phyloP scores from a whole-genome alignment of 495 filamentous ascomycete genomes.

The Aspergillus haitiensis region DNA sequence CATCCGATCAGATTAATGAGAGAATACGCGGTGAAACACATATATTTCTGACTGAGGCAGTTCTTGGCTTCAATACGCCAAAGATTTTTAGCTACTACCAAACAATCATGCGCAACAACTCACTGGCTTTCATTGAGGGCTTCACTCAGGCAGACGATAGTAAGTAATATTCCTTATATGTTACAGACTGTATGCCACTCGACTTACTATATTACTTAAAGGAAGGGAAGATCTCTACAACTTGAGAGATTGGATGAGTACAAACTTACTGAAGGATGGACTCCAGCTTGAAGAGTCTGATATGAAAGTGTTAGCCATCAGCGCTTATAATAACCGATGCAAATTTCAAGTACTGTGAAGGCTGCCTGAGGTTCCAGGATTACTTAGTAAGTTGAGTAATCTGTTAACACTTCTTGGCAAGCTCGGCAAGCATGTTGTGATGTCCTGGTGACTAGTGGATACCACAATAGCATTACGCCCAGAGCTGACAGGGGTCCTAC shows the following conservation, averaged over 20 bases:
- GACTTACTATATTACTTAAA: not conserved
- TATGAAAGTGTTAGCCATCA: not conserved
- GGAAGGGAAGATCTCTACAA: not conserved
- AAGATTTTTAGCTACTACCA: slow-evolving; percentile 6
- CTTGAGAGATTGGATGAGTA: not conserved
- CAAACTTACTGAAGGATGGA: not conserved
- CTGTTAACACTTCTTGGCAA: slow-evolving; percentile 14
- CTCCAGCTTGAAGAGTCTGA: not conserved
- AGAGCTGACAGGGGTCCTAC: not conserved
- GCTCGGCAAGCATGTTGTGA: slow-evolving; percentile 9
- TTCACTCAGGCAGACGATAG: not conserved
- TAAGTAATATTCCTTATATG: not conserved
- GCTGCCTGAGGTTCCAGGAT: not conserved
- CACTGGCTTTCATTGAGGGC: not conserved
- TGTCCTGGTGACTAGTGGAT: slow-evolving; percentile 3
- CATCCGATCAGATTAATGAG: not conserved
- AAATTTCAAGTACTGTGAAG: slow-evolving; percentile 4
- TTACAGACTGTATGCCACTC: not conserved
- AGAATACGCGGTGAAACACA: not conserved
- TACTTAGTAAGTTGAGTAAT: not conserved
- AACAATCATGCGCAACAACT: not conserved
- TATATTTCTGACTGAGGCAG: not conserved
- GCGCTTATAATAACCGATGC: not conserved
- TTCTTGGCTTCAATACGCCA: not conserved
- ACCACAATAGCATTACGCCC: slow-evolving; percentile 1